Conservation (phyloP, 495 filamentous ascomycete genomes). For the Peziza echinospora region DNA sequence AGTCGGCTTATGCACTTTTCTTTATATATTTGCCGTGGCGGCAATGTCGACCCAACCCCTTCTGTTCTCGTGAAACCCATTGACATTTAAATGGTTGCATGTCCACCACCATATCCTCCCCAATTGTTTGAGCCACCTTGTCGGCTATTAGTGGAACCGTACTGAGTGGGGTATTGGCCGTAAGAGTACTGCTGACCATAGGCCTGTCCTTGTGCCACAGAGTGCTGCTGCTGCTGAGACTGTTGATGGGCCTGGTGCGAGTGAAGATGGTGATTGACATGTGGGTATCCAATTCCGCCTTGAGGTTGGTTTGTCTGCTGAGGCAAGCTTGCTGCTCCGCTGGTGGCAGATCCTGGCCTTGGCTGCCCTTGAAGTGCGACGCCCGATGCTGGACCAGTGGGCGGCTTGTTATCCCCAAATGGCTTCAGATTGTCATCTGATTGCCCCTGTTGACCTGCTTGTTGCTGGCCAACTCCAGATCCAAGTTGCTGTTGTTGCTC, state of each 20-base stretch:
- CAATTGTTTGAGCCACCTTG: slow-evolving; percentile 8
- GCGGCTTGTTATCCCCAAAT: slow-evolving; percentile 20
- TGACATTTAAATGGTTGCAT: slow-evolving; percentile 3
- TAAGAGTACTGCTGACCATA: slow-evolving; percentile 18
- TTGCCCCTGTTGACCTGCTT: slow-evolving; percentile 13
- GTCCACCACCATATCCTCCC: slow-evolving; percentile 1
- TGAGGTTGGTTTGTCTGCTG: slow-evolving; percentile 13
- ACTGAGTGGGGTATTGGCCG: slow-evolving; percentile 14
- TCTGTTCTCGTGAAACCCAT: slow-evolving; percentile 1
- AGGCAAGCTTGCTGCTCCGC: slow-evolving; percentile 13
- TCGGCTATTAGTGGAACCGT: slow-evolving; percentile 8
- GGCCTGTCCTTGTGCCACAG: slow-evolving; percentile 13
- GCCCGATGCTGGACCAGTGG: slow-evolving; percentile 18
- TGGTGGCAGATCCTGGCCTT: slow-evolving; percentile 18
- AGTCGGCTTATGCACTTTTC: neutral
- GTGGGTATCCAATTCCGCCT: slow-evolving; percentile 10
- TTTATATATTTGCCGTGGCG: neutral
- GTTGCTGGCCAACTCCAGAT: slow-evolving; percentile 12
- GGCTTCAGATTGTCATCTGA: slow-evolving; percentile 17
- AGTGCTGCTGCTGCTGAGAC: slow-evolving; percentile 13
- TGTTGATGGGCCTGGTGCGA: slow-evolving; percentile 8
- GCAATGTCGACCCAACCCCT: neutral
- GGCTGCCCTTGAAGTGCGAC: slow-evolving; percentile 18
- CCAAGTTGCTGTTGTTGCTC: slow-evolving; percentile 19
- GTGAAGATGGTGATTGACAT: slow-evolving; percentile 17